Base-by-base conservation (phyloP, 2,329 filamentous ascomycete species). In the Ceratocystis cubensis region DNA sequence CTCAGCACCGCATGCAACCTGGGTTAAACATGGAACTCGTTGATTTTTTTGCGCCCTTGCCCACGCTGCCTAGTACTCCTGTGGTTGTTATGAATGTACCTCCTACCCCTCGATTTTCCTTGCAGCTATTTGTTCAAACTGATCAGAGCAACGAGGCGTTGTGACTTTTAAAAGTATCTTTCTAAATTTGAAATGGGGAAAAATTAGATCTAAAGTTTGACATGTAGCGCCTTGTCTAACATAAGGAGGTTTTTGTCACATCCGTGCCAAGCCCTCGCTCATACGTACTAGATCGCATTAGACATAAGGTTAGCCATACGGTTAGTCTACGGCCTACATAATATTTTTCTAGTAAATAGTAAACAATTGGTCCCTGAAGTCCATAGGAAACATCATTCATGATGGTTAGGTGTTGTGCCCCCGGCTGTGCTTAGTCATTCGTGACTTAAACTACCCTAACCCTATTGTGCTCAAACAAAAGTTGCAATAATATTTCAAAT, bases 1-100 rank as follows among this genome's bases (percentile, higher is more conserved):
- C 33, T 61, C 56, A 48, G 64, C 50, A 65, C 50, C 64, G 33
- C 44, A 63, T 48, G 61, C 57, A 57, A 63, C 63, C 66, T 65
- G 66, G 57, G 63, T 67, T 67, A 67, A 65, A 67, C 45, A 65
- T 63, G 66, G 63, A 65, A 67, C 66, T 67, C 63, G 63, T 67
- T 67, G 37, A 65, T 67, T 63, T 62, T 62, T 61, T 41, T 57
- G 25, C 65, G 61, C 63, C 28, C 25, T 61, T 41, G 50, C 37
- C 28, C n/a, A 30, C 17, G 46, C 30, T 33, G 30, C 8, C 41
- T 56, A 46, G 59, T 46, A 48, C 30, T 50, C 37, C 33, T n/a
- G 56, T 59, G 28, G 41, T 56, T 17, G 37, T 57, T 41, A 20
- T 63, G 59, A 65, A 66, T 62, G 62, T 30, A 41, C 50, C 15